These are phyloP conservation scores for Rosa persica DNA, from an alignment of 306 rosid species.

Conservation along the genomic window DNA sequence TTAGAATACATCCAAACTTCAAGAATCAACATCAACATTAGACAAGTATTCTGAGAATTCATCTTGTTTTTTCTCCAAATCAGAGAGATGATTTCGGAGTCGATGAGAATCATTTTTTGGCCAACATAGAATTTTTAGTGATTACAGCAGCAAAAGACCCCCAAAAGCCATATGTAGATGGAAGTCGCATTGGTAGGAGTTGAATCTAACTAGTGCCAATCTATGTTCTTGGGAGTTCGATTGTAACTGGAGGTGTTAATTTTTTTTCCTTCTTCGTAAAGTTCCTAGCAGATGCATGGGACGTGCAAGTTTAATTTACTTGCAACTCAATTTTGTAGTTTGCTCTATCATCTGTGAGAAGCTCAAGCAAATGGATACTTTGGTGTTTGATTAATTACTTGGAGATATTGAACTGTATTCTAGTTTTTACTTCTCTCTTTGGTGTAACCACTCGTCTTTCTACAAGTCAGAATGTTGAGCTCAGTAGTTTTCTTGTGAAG, in stretches of 20 bases:
- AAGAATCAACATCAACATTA: conserved; percentile 88
- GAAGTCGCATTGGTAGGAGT: not conserved
- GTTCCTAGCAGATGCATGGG: not conserved
- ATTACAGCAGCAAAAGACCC: not conserved
- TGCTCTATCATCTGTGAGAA: not conserved
- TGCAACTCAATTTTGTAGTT: not conserved
- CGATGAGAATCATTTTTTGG: not conserved
- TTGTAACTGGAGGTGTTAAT: not conserved
- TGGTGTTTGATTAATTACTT: not conserved
- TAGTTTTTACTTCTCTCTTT: no score
- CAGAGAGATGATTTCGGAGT: conserved; percentile 4
- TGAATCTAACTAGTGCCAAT: not conserved
- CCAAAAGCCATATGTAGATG: not conserved
- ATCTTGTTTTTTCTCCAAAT: not conserved
- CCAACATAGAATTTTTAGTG: not conserved
- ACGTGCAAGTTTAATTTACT: not conserved
- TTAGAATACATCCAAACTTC: conserved; percentile 72
- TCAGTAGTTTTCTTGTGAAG: not conserved
- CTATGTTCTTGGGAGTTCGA: not conserved
- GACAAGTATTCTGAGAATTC: conserved; percentile 68
- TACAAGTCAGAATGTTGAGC: not conserved
- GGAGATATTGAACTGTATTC: not conserved
- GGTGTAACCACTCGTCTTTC: not conserved
- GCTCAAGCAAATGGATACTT: not conserved
- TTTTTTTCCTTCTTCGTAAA: not conserved